phyloP scores from a whole-genome alignment of 768 basidiomycete genomes.

The Leccinum imitatum region DNA sequence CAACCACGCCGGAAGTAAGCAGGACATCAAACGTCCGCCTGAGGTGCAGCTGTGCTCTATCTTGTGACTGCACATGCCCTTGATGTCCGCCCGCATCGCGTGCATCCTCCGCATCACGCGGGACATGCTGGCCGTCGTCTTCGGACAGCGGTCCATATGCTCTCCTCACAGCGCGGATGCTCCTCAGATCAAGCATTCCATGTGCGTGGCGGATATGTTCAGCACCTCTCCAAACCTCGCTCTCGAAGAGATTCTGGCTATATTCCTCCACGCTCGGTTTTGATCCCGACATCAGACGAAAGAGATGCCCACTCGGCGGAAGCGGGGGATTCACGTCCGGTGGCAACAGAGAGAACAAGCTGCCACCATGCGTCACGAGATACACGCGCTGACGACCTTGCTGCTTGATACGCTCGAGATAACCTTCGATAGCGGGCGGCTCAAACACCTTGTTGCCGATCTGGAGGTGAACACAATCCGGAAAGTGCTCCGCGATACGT shows the following conservation, averaged over 20 bases:
- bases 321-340: constrained; percentile 62
- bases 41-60: constrained; percentile 50
- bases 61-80: constrained; percentile 40
- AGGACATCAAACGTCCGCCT: constrained; percentile 77
- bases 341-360: constrained; percentile 59
- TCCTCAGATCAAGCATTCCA: constrained; percentile 74
- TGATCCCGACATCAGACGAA: constrained; percentile 28
- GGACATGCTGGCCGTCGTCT: constrained; percentile 27
- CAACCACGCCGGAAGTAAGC: constrained; percentile 61
- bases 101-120: constrained; percentile 44
- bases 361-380: constrained; percentile 69
- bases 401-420: constrained; percentile 67
- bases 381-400: constrained; percentile 62
- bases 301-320: constrained; percentile 55
- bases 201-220: constrained; percentile 61
- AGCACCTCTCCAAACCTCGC: constrained; percentile 62
- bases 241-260: constrained; percentile 40
- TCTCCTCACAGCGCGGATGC: constrained; percentile 61
- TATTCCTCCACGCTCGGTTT: constrained; percentile 28
- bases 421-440: constrained; percentile 85
- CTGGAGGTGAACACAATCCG: constrained; percentile 41
- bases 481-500: constrained; percentile 68
- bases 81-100: constrained; percentile 68
- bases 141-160: constrained; percentile 37
- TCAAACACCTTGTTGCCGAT: constrained; percentile 55